Base-by-base conservation (phyloP, 805 yeast species). In the Ogataea philodendri region DNA sequence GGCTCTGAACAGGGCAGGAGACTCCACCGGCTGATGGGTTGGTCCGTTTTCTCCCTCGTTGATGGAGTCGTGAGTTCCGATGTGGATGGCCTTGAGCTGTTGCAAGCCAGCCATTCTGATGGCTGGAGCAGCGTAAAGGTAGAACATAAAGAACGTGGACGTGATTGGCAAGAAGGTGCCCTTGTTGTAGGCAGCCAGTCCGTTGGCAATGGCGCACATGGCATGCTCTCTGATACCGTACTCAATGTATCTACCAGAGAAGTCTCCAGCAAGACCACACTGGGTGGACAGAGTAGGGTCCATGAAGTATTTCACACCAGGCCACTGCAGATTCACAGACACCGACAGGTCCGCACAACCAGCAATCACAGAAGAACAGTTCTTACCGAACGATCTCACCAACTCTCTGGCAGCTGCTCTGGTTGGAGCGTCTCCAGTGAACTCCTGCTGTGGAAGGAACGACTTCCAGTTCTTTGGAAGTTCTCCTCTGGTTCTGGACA, bases 171-270 rank as follows among this genome's bases (percentile, higher is more conserved):
- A 50, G 48, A 66, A 90, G 57, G 98, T 90, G 69, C 96, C 97
- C 65, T 95, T 96, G 72, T 81, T 83, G 62, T 69, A 90, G 35
- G 96, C 97, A 42, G 93, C 75, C 54, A 90, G 81, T 79, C 98
- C 98, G 69, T 93, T 90, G 78, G 89, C 76, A 64, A 89, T 84
- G 45, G 97, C 96, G 70, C 96, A 96, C 97, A 90, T 88, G 65
- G 85, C 97, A 69, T 93, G 97, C 74, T 90, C 98, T 69, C 98
- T 83, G 53, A 90, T 95, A 79, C 98, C 98, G 65, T 80, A 90
- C 70, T 96, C 83, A 66, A 90, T 75, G 72, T 90, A 90, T 64
- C 96, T 81, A 62, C 98, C 98, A 40, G 78, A 48, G 73, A 82
- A 89, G 59, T 78, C 78, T 64, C 97, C 97, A 52, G 10, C 9